These are phyloP conservation scores for Warburgia ugandensis DNA, from an alignment of 164 flowering plant genomes.

Conservation along the genomic window DNA sequence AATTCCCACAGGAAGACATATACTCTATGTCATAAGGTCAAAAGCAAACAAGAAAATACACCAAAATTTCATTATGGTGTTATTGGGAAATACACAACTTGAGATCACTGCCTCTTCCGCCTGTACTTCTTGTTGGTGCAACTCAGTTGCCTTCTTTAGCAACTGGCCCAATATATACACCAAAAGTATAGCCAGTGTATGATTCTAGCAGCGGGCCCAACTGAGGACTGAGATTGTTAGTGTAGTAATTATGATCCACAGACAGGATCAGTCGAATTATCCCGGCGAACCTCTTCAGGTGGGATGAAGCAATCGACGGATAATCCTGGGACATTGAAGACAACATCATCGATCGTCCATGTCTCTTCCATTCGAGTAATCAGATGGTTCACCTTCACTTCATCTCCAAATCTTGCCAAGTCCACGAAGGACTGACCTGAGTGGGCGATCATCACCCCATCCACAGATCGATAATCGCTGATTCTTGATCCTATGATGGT, in stretches of 20 bases:
- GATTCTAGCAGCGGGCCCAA: too few relatives aligned
- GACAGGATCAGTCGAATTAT: conserved; percentile 19
- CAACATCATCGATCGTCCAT: conserved; percentile 71
- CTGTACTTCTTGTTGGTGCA: too few relatives aligned
- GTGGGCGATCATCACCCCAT: conserved; percentile 71
- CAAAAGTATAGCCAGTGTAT: too few relatives aligned
- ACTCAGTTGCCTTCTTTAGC: too few relatives aligned
- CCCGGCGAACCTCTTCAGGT: conserved; percentile 48
- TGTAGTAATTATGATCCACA: conserved; percentile 37
- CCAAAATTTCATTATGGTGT: too few relatives aligned
- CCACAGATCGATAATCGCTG: conserved; percentile 54
- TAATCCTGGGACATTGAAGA: conserved; percentile 68
- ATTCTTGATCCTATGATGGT: conserved; percentile 62
- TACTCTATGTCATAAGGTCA: too few relatives aligned
- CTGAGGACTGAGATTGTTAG: too few relatives aligned
- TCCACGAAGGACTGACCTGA: conserved; percentile 56
- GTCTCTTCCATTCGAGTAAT: conserved; percentile 64
- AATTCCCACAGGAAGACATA: too few relatives aligned
- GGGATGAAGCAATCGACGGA: conserved; percentile 71
- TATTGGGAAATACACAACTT: too few relatives aligned
- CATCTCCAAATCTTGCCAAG: conserved; percentile 67
- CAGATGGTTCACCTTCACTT: conserved; percentile 40
- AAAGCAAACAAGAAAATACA: too few relatives aligned
- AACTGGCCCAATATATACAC: too few relatives aligned
- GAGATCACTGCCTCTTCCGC: too few relatives aligned